These are phyloP conservation scores for Zoysia japonica DNA, from an alignment of 176 grass and related monocot genomes.

Conservation along the genomic window DNA sequence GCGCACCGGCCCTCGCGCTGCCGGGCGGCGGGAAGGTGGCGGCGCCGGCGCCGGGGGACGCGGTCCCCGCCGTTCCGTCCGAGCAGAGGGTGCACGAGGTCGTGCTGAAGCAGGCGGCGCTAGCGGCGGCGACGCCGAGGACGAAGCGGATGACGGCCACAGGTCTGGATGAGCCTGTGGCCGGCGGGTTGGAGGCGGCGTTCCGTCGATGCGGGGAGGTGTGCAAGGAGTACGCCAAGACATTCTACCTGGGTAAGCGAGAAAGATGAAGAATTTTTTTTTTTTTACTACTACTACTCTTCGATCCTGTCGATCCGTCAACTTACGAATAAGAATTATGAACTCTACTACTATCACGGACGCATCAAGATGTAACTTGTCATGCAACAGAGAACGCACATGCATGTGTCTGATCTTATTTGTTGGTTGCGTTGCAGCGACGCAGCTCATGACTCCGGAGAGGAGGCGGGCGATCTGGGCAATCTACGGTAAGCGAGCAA, in stretches of 20 bases:
- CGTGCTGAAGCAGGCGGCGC: conserved; percentile 73
- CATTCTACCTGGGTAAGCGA: conserved; percentile 82
- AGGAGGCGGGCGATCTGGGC: conserved; percentile 91
- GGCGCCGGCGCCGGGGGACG: conserved; percentile 26
- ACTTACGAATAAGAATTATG: background rate
- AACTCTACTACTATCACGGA: background rate
- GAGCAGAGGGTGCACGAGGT: conserved; percentile 82
- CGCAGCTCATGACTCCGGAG: conserved; percentile 94
- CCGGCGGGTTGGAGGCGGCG: conserved; percentile 55
- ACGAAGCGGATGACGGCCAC: background rate
- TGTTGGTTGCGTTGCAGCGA: conserved; percentile 46
- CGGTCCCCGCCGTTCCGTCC: conserved; percentile 29
- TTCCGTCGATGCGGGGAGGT: conserved; percentile 76
- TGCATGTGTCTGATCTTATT: conserved; percentile 1
- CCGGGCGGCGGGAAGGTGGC: conserved; percentile 26
- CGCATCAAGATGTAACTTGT: too few relatives aligned
- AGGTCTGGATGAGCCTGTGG: conserved; percentile 24
- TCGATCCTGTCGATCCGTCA: background rate
- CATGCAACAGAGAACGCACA: background rate
- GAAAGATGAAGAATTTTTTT: background rate
- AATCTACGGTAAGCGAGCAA: conserved; percentile 66
- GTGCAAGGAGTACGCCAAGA: conserved; percentile 95
- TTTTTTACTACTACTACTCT: background rate
- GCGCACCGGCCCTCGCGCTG: too few relatives aligned
- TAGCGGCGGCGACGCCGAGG: conserved; percentile 40